Conservation (phyloP, 257 asterid genomes). For the Ocimum tenuiflorum region DNA sequence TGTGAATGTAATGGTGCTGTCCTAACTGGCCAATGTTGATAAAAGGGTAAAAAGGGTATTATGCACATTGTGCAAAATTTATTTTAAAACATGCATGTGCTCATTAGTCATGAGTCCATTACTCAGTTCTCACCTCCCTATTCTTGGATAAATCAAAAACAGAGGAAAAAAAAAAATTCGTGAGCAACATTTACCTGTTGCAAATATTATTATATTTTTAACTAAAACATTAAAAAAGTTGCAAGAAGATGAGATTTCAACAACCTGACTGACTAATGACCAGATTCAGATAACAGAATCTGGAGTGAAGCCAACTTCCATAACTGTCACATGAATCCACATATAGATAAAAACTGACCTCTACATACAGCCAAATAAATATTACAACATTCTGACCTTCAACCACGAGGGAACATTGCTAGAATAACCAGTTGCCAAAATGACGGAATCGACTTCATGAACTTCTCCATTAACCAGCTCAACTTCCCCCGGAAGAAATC, state of each 20-base stretch:
- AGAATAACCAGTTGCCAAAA: slow-evolving; percentile 79
- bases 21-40: background rate
- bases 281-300: slow-evolving; percentile 49
- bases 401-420: slow-evolving; percentile 96
- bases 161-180: background rate
- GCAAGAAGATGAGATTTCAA: slow-evolving; percentile 19
- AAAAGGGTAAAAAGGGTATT: slow-evolving; percentile 16
- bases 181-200: slow-evolving; percentile 13
- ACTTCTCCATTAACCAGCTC: slow-evolving; percentile 49
- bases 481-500: slow-evolving; percentile 42
- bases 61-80: too few relatives aligned
- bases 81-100: slow-evolving; percentile 18
- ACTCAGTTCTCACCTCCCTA: slow-evolving; percentile 16
- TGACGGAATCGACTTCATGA: slow-evolving; percentile 55
- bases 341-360: background rate
- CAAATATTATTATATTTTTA: slow-evolving; percentile 5
- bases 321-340: slow-evolving; percentile 52
- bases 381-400: slow-evolving; percentile 38
- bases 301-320: slow-evolving; percentile 54
- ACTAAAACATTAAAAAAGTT: background rate
- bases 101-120: slow-evolving; percentile 17
- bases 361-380: too few relatives aligned
- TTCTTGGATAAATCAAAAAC: slow-evolving; percentile 31
- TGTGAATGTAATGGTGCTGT: background rate
- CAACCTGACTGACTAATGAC: slow-evolving; percentile 38